Evolutionary conservation across 805 yeast species (phyloP).

Genomic region (Candida schatavii): DNA sequence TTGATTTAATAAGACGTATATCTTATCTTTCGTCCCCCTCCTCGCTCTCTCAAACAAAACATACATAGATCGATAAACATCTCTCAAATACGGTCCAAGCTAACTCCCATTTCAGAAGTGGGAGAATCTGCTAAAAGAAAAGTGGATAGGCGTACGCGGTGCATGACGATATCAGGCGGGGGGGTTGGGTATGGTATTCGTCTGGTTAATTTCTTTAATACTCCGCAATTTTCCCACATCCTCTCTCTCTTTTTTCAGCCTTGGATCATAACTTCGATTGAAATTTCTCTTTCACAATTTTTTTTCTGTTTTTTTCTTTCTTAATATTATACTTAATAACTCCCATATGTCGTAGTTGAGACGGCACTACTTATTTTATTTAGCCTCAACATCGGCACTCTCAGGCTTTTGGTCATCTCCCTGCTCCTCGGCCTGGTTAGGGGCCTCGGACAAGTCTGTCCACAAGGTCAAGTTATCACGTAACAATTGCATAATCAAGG

Average conservation of each 20-base stretch:
- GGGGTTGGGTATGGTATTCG: too few species aligned
- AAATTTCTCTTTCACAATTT: neutral
- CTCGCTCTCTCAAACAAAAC: neutral
- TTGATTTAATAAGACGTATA: neutral
- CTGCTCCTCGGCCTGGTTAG: constrained; percentile 38
- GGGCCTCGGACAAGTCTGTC: constrained; percentile 91
- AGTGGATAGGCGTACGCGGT: too few species aligned
- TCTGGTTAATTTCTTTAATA: too few species aligned
- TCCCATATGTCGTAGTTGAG: too few species aligned
- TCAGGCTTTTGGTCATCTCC: constrained; percentile 17
- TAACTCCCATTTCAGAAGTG: too few species aligned
- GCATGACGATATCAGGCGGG: too few species aligned
- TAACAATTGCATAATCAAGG: constrained; percentile 97
- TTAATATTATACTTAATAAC: neutral
- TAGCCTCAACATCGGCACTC: too few species aligned
- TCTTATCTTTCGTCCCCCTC: neutral
- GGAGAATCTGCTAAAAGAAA: too few species aligned
- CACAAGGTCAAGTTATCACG: constrained; percentile 98
- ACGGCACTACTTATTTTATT: constrained; percentile 4
- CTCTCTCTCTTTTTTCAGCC: too few species aligned
- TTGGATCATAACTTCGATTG: neutral
- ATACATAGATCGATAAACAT: neutral
- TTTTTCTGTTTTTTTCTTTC: neutral
- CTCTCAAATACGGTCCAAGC: too few species aligned
- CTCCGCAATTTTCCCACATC: too few species aligned